phyloP scores from a whole-genome alignment of 257 asterid species.

The Echium plantagineum region DNA sequence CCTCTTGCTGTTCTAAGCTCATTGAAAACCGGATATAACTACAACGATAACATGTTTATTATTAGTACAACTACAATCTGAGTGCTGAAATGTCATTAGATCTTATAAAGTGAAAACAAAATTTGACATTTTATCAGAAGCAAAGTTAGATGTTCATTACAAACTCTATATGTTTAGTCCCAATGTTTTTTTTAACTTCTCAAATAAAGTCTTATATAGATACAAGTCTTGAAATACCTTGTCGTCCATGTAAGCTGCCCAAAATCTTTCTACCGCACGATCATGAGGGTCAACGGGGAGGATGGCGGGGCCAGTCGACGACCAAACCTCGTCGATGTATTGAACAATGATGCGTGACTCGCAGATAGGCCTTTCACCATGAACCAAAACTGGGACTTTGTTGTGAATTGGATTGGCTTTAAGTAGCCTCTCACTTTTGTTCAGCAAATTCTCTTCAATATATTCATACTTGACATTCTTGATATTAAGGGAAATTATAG shows the following conservation, averaged over 20 bases:
- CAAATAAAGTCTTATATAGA: too few relatives aligned
- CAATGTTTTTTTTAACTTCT: too few relatives aligned
- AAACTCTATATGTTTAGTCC: too few relatives aligned
- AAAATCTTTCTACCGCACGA: constrained; percentile 26
- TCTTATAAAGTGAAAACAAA: too few relatives aligned
- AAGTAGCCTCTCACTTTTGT: constrained; percentile 28
- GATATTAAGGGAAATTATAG: too few relatives aligned
- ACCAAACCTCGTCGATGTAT: constrained; percentile 30
- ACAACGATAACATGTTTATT: too few relatives aligned
- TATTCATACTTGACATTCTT: too few relatives aligned
- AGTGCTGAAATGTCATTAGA: too few relatives aligned
- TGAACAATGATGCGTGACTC: constrained; percentile 24
- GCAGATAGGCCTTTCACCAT: constrained; percentile 16
- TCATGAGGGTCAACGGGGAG: constrained; percentile 23
- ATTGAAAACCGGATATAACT: constrained; percentile 21
- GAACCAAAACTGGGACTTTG: constrained; percentile 28
- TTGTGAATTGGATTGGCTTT: constrained; percentile 26
- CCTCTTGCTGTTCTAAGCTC: constrained; percentile 11
- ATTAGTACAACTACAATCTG: too few relatives aligned
- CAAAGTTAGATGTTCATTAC: too few relatives aligned
- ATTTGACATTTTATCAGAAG: too few relatives aligned
- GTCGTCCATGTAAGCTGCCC: constrained; percentile 27
- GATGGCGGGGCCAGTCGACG: constrained; percentile 11
- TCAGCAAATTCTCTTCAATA: constrained; percentile 1
- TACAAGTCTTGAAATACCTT: too few relatives aligned